Base-by-base conservation (phyloP, 2,329 filamentous ascomycete genomes). In the Xenosphaeropsis pyriputrescens region DNA sequence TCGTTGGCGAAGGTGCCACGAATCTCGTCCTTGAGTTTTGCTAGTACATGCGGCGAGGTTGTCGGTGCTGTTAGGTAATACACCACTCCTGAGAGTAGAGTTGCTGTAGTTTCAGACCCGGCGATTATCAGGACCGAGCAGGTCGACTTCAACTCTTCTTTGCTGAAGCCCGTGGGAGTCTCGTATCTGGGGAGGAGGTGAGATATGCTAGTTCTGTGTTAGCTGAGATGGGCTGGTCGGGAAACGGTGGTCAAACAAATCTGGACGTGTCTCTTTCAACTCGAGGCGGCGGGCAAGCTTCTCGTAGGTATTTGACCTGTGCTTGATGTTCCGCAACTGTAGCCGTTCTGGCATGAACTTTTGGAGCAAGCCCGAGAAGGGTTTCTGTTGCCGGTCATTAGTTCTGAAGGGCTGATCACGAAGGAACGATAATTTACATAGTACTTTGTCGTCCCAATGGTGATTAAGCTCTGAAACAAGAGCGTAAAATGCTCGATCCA, bases 1-100 rank as follows among this genome's bases (percentile, higher is more conserved):
- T 50, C 47, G 8, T 43, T 48, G 6, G 36, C 43, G 45, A 68
- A 68, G 0, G 54, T 39, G 3, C 44, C 39, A 3, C 63, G 56
- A 4, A 69, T 50, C 41, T 70, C 67, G 0, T 50, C 43, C 3
- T 50, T 52, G 3, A 71, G 51, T 22, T 54, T 59, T 2, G 48
- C 42, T 35, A 65, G 53, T 45, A 0, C 12, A 9, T 26, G 22
- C 3, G 22, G 53, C 50, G 2, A 53, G 33, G 14, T 8, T 4
- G 40, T 41, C n/a, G 43, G 40, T 8, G 17, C 35, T 6, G 43
- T 32, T 9, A 47, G 42, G 36, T 39, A 43, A 37, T 41, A 61
- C 3, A 53, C 52, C 6, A 48, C 50, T 2, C 59, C 60, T 0
- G 54, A 56, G 1, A 66, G 48, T 3, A 58, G 35, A 1, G 61